Base-by-base conservation (phyloP, 1,284 basidiomycete genomes). In the Spongispora temasekensis region DNA sequence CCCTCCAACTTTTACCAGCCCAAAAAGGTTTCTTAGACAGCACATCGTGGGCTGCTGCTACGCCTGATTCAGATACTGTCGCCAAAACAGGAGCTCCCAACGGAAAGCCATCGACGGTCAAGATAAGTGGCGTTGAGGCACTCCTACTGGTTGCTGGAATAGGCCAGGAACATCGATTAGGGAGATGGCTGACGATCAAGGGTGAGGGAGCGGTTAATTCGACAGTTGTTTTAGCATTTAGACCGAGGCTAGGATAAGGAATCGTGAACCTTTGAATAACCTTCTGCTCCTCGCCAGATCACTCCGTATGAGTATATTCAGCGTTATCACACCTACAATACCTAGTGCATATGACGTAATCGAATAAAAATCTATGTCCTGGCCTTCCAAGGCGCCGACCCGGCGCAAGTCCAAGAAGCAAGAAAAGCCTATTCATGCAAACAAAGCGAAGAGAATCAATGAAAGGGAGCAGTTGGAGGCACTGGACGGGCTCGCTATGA, bases 81-180 rank as follows among this genome's bases (percentile, higher is more conserved):
- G 5, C 51, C 6, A 58, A 37, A 48, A 35, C 40, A 13, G 46
- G 37, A 17, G n/a, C 8, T 7, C 32, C 42, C 59, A 57, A 61
- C 37, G 58, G 60, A 50, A 56, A 58, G 31, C 58, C 63, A 9
- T 58, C 58, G 27, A 59, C 53, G 15, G 35, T 61, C 59, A 67
- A 61, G 55, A 58, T 65, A 60, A 61, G 70, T 2, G 66, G 65
- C 31, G 70, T 78, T 12, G 73, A 78, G 50, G 74, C 83, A 5
- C 73, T 91, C 9, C 64, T 97, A 44, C 73, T 98, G 46, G 84
- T 94, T 7, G 94, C 88, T 5, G 94, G 89, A 5, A 71, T 96
- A 2, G 93, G 91, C 1, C 90, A 95, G 71, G 97, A 99, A 75
- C 93, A 90, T 67, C 84, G 93, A 58, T 76, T 96, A 30, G 97